Base-by-base conservation (phyloP, 2,329 filamentous ascomycete species). In the Venturia asperata region DNA sequence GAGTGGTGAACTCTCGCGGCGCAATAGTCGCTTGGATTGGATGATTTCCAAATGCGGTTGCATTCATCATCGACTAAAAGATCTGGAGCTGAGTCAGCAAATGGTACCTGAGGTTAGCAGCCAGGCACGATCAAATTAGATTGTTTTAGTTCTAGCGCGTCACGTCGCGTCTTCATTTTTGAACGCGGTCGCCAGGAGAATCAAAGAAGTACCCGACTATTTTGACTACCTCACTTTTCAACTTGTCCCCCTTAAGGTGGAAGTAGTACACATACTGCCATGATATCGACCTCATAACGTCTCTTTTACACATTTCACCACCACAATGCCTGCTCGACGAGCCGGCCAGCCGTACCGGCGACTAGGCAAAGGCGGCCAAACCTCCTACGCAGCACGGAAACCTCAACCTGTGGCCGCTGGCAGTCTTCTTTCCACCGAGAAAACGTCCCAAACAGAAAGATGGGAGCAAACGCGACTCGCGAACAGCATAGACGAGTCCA, bases 361-460 rank as follows among this genome's bases (percentile, higher is more conserved):
- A 67, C 75, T 79, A 64, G 75, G 75, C 69, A 78, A 77, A 67
- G 68, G 71, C 65, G 75, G 74, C 68, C 76, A 76, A 69, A 74
- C 76, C 56, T 74, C 75, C 61, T 75, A 77, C 72, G 80, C 78
- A 67, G 82, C 83, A 68, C 80, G 82, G 62, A 84, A 83, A 27
- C 47, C 41, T 11, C 55, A 61, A 43, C 95, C 91, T 5, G 90
- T 97, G 69, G 87, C 93, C 66, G 86, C 90, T 42, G 87, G 88
- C 9, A 85, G 87, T 34, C 79, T 89, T 61, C 83, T 89, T 55
- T 85, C 89, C 65, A 87, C 86, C 64, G 95, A 99, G 80, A 88
- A 85, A 63, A 97, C 92, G 0, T 95, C 92, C 9, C 87, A 91
- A 71, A 91, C 96, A 81, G 94, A 99, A 77, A 95, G 91, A 76